Evolutionary conservation across 139 green algal genomes (phyloP), one percentile per base, ranked within the genome.

Genomic region (Dunaliella sp.): DNA sequence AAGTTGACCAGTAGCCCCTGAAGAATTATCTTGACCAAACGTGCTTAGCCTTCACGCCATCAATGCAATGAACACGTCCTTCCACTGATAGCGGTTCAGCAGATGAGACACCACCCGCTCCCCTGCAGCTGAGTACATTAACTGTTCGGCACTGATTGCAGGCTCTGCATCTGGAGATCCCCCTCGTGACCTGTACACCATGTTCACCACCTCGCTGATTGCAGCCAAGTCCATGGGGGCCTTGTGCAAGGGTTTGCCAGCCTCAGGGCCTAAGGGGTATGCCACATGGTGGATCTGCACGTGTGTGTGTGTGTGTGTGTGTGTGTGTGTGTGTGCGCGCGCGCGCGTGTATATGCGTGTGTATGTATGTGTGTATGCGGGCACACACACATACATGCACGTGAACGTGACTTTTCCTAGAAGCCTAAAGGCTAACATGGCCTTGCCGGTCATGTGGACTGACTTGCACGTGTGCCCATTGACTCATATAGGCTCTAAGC

Each of bases 31-130:
- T 3, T 78, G 28, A 78, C 73, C 73, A 78, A 3, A 78, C 28
- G 3, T 22, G 2, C 73, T 22, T 33, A 78, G 12, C 73, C 26
- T 78, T 33, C 73, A 78, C 26, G 22, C 30, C 73, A 3, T 12
- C 73, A 12, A 32, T 7, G 79, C 79, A 26, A 33, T 87, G 38
- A 90, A 92, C 57, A 91, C 36, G 77, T 94, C 92, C 31, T 87
- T 87, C 89, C 88, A 90, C 36, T 88, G 86, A 80, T 93, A 93
- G 2, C 92, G 38, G 72, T 80, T 35, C 84, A 93, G 77, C 88
- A 92, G 85, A n/a, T 89, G 82, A n/a, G 83, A 87, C 22, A 93
- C 89, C 31, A 94, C 57, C 48, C 84, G 76, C 83, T 91, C 90
- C 0, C 90, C 91, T 1, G 33, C 65, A 1, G 86, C 84, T 28